These are phyloP conservation scores for Tetradesmus lagerheimii DNA, from an alignment of 139 green algal species.

Conservation along the genomic window DNA sequence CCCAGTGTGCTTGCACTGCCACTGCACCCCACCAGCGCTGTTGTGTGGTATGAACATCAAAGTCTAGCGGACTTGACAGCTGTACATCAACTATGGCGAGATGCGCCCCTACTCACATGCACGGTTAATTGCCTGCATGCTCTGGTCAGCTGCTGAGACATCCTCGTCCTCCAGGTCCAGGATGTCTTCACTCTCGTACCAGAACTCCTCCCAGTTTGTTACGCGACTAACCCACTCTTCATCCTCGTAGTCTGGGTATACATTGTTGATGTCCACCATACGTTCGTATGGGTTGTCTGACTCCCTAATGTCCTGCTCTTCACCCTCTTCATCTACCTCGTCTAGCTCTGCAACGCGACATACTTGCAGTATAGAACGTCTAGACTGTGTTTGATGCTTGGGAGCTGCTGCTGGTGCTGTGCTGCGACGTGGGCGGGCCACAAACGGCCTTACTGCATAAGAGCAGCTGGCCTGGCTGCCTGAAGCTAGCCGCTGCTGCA, in stretches of 20 bases:
- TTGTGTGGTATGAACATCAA: not conserved
- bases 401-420: not conserved
- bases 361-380: not conserved
- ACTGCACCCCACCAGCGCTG: not conserved
- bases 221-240: slow-evolving; percentile 3
- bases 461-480: slow-evolving; percentile 45
- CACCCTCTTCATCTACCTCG: not conserved
- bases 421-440: not conserved
- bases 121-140: not conserved
- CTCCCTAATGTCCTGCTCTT: not conserved
- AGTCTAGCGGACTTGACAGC: too few species aligned
- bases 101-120: not conserved
- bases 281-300: not conserved
- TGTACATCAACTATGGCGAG: not conserved
- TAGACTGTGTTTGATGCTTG: not conserved
- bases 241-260: slow-evolving; percentile 23
- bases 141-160: not conserved
- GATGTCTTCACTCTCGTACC: slow-evolving; percentile 17
- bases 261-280: slow-evolving; percentile 6
- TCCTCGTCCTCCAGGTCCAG: slow-evolving; percentile 15
- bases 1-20: not conserved
- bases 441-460: not conserved
- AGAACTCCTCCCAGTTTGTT: slow-evolving; percentile 44
- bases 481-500: slow-evolving; percentile 40
- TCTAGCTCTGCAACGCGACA: slow-evolving; percentile 13